A percentile compares a stretch with the other conserved stretches of the same genome.
phyloP scores from a whole-genome alignment of 164 flowering plant genomes.

The Umbellularia californica region DNA sequence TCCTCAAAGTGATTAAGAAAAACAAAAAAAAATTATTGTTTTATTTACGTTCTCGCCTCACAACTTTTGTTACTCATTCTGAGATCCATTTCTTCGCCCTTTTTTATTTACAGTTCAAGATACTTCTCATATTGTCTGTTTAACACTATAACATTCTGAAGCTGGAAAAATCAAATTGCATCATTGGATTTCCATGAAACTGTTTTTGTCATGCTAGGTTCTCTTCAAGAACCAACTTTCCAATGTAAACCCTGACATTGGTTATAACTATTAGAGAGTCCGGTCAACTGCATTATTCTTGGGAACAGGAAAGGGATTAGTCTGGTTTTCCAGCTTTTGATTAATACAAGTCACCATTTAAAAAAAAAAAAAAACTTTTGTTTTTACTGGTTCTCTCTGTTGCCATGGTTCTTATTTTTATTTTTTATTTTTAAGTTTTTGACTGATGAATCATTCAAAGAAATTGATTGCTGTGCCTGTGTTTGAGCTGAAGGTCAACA shows the following conservation, averaged over 20 bases:
- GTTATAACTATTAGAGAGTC: neutral
- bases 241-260: neutral
- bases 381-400: neutral
- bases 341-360: neutral
- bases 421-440: neutral
- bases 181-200: neutral
- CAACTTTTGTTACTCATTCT: neutral
- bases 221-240: neutral
- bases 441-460: neutral
- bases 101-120: neutral
- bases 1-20: too few relatives aligned
- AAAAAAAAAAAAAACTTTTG: neutral
- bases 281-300: neutral
- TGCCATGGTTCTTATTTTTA: neutral
- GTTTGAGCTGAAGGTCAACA: conserved; percentile 55
- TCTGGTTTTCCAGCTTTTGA: neutral
- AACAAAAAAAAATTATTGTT: too few relatives aligned
- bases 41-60: too few relatives aligned
- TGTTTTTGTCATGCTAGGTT: neutral
- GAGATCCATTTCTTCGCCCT: neutral
- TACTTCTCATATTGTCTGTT: neutral
- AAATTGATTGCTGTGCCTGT: neutral
- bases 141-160: neutral
- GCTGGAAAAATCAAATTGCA: neutral
- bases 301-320: neutral